These are phyloP conservation scores for Fraxinus sp. DNA, from an alignment of 305 asterid species.

Conservation along the genomic window DNA sequence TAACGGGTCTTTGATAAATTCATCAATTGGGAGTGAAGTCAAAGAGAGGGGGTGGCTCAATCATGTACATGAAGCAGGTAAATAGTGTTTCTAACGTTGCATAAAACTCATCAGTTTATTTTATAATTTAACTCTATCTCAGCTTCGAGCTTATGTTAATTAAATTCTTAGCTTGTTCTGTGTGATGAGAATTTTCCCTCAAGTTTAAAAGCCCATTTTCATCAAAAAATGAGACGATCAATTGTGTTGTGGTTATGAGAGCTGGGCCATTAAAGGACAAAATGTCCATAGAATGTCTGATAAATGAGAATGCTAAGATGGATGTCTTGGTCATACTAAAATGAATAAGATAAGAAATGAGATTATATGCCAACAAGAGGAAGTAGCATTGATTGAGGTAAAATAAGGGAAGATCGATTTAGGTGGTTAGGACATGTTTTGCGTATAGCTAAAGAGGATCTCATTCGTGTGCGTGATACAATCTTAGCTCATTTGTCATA, in stretches of 20 bases:
- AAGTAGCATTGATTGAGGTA: neutral
- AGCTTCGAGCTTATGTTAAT: neutral
- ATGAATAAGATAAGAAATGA: neutral
- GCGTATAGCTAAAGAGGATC: neutral
- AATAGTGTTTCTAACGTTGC: neutral
- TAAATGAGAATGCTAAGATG: neutral
- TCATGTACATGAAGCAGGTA: constrained; percentile 60
- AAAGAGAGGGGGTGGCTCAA: constrained; percentile 46
- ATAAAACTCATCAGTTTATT: neutral
- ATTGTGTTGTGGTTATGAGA: neutral
- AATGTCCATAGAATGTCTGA: neutral
- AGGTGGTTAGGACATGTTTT: neutral
- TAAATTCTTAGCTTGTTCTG: neutral
- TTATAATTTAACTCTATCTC: neutral
- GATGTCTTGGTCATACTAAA: neutral
- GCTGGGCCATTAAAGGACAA: neutral
- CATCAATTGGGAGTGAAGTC: constrained; percentile 40
- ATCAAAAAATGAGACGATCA: neutral
- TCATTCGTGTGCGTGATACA: neutral
- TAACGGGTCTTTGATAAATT: constrained; percentile 30
- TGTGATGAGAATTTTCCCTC: neutral
- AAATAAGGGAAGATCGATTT: neutral
- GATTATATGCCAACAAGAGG: neutral
- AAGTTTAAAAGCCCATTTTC: neutral
- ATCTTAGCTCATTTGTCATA: neutral